Evolutionary conservation across 768 basidiomycete species (phyloP).

Genomic region (Russula sp.): DNA sequence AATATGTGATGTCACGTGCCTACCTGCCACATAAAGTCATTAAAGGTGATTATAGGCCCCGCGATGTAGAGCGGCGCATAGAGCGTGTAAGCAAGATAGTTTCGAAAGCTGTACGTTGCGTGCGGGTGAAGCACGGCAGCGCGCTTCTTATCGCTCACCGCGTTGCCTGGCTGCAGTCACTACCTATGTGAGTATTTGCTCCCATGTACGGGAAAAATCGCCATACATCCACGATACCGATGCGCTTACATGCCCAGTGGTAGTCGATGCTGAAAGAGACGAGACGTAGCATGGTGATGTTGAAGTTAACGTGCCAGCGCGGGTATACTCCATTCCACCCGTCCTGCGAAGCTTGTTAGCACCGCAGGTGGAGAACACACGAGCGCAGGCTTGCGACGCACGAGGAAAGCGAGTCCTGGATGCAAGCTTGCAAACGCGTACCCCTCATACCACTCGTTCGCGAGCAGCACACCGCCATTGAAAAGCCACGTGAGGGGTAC

Average conservation of each 20-base stretch:
- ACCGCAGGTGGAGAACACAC: not conserved
- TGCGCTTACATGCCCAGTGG: constrained; percentile 64
- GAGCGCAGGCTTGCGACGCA: constrained; percentile 34
- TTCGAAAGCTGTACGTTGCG: constrained; percentile 57
- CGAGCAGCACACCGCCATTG: constrained; percentile 67
- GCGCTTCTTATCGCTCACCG: constrained; percentile 55
- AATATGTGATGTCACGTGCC: not conserved
- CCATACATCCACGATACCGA: constrained; percentile 38
- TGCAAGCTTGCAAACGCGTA: constrained; percentile 60
- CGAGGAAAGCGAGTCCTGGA: constrained; percentile 52
- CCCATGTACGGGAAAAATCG: not conserved
- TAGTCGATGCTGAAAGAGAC: constrained; percentile 93
- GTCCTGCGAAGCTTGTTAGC: constrained; percentile 42
- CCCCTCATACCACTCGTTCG: constrained; percentile 70
- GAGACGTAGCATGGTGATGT: constrained; percentile 91
- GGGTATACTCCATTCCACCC: constrained; percentile 69
- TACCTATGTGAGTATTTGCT: not conserved
- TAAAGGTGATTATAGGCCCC: constrained; percentile 94
- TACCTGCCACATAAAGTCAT: constrained; percentile 93
- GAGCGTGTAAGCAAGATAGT: constrained; percentile 79
- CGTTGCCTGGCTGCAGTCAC: constrained; percentile 25
- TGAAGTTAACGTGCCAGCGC: constrained; percentile 91
- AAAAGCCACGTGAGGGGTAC: constrained; percentile 69
- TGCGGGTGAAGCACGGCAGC: constrained; percentile 47
- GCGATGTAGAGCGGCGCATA: constrained; percentile 95